Conservation (phyloP, 164 flowering plant genomes). For the Cinnamomum chago region DNA sequence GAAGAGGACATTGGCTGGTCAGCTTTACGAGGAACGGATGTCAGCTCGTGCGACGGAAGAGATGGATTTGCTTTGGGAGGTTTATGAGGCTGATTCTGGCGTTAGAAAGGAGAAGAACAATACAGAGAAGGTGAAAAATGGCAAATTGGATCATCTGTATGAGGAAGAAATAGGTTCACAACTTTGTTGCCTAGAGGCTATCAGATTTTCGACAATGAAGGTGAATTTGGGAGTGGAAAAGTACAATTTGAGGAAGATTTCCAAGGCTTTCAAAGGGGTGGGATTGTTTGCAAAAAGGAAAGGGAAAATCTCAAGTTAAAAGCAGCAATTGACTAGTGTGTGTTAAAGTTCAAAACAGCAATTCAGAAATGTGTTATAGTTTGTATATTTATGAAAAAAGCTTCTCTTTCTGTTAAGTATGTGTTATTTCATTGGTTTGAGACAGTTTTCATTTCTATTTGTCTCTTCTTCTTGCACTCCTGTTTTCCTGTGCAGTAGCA, state of each 20-base stretch:
- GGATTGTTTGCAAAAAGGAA: slow-evolving; percentile 55
- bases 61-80: slow-evolving; percentile 93
- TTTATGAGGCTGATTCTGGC: slow-evolving; percentile 45
- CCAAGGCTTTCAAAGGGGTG: slow-evolving; percentile 75
- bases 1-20: slow-evolving; percentile 87
- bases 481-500: no score
- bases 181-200: slow-evolving; percentile 78
- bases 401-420: no score
- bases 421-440: no score
- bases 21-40: slow-evolving; percentile 69
- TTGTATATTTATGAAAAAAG: no score
- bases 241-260: slow-evolving; percentile 55
- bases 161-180: slow-evolving; percentile 28
- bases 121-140: slow-evolving; percentile 17
- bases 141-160: background rate
- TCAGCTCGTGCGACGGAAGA: slow-evolving; percentile 46
- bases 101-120: slow-evolving; percentile 14
- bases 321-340: no score
- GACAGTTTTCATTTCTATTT: no score
- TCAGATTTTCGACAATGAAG: slow-evolving; percentile 79
- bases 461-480: no score
- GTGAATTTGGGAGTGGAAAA: slow-evolving; percentile 75
- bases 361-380: no score
- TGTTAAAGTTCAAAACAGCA: no score
- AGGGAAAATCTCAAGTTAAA: slow-evolving; percentile 9